Conservation (phyloP, 2,329 filamentous ascomycete species). For the Aspergillus felis region DNA sequence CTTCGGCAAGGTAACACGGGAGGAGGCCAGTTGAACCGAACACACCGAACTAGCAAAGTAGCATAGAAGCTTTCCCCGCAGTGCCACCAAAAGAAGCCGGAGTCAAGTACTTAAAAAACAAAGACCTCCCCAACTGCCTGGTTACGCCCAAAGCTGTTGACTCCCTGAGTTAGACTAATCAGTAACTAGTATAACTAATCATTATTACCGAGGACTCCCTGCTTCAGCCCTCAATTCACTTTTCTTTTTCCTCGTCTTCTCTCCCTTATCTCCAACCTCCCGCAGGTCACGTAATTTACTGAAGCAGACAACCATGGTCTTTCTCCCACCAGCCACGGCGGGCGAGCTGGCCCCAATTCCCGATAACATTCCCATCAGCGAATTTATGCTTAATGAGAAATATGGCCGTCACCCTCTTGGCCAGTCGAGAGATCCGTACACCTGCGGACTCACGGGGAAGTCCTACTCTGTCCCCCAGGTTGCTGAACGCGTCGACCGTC, state of each 20-base stretch:
- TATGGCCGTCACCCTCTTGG: constrained; percentile 63
- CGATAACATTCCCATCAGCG: constrained; percentile 68
- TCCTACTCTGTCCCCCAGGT: constrained; percentile 62
- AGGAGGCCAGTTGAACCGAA: background rate
- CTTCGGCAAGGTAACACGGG: background rate
- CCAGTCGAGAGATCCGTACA: constrained; percentile 67
- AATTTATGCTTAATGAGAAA: constrained; percentile 72
- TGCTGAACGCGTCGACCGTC: constrained; percentile 60
- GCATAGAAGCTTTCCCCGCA: background rate
- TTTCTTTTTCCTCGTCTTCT: background rate
- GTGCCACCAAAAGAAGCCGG: background rate
- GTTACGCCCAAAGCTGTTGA: background rate
- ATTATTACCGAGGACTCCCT: background rate
- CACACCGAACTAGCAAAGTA: background rate
- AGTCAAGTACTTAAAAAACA: background rate
- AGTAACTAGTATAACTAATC: background rate
- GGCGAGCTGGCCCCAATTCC: constrained; percentile 55
- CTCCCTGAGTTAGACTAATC: background rate
- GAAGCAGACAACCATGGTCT: constrained; percentile 38
- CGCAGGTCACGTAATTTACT: background rate
- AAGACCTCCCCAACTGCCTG: background rate
- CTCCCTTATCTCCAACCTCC: background rate
- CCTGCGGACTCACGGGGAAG: constrained; percentile 69
- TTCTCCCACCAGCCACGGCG: constrained; percentile 38
- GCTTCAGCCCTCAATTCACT: background rate